Evolutionary conservation across 352 stramenopile species (phyloP).

Genomic region (Saprolegnia parasitica): DNA sequence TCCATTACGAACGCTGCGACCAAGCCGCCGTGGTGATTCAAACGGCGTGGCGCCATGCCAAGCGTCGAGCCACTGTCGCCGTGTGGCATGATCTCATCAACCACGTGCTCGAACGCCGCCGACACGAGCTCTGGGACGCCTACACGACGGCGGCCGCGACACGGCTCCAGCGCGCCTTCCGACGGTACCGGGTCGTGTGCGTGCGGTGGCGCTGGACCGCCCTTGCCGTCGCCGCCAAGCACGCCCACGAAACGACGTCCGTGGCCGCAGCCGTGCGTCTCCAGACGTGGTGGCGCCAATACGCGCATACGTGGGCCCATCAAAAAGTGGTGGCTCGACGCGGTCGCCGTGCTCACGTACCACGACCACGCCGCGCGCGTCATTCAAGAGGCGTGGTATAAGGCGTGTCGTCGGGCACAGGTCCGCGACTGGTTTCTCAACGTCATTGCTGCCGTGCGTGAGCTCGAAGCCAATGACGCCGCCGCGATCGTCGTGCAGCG

Average conservation of each 20-base stretch:
- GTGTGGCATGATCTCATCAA: not conserved
- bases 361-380: not conserved
- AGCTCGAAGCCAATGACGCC: not conserved
- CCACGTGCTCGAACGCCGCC: not conserved
- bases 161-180: not conserved
- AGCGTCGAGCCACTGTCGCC: not conserved
- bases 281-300: conserved; percentile 25
- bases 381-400: conserved; percentile 14
- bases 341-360: not conserved
- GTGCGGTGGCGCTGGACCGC: not conserved
- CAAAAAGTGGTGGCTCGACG: not conserved
- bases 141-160: not conserved
- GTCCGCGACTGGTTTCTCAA: conserved; percentile 4
- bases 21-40: not conserved
- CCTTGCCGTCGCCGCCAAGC: not conserved
- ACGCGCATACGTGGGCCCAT: not conserved
- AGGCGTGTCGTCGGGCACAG: not conserved
- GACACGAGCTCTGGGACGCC: conserved; percentile 3
- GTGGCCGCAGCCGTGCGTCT: conserved; percentile 10
- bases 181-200: not conserved
- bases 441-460: not conserved
- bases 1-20: not conserved
- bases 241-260: too few relatives aligned
- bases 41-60: not conserved
- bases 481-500: too few relatives aligned